Evolutionary conservation across 805 yeast species (phyloP), one percentile per base, ranked within the genome.

Genomic region (Yamadazyma endophytica): DNA sequence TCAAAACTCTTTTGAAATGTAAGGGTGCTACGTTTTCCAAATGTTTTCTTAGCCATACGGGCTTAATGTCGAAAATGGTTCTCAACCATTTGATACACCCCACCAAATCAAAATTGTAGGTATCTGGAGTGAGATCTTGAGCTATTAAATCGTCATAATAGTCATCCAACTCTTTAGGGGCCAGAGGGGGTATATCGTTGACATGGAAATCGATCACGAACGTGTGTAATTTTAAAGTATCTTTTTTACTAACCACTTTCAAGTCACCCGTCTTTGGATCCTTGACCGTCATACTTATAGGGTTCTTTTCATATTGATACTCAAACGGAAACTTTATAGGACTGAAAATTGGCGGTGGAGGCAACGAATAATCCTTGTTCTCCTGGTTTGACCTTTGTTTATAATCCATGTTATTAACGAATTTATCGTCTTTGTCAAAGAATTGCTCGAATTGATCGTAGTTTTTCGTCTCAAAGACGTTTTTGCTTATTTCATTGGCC

Each of bases 261-360:
- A 72, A 61, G 33, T 77, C 79, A 17, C 82, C 90, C 43, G 77
- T 75, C 13, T 77, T 73, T 21, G 73, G 69, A 40, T 63, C 69
- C 23, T 75, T 66, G 45, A 39, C 70, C 55, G 47, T 76, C 56
- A 58, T 54, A 21, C 65, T 65, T 35, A 62, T 51, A 2, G 89
- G 79, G 44, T 85, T 89, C 40, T 83, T 83, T 34, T 77, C 79
- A 54, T 81, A 92, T 36, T 74, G 75, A 56, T 87, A 90, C 42
- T 77, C 74, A 46, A 76, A 82, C 3, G 97, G 96, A 32, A 83
- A 75, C 21, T 79, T 72, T 9, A 81, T 75, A 25, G 82, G 75
- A 1, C 95, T 79, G 41, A 87, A 83, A 31, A 84, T 59, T 2
- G 96, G 88, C 4, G 96, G 94, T 0, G 97, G 96, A 2, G 94